A percentile compares a stretch with the other conserved stretches of the same genome.
These are phyloP conservation scores for Hydrangea macrophylla DNA, from an alignment of 148 eudicot species.

Conservation along the genomic window DNA sequence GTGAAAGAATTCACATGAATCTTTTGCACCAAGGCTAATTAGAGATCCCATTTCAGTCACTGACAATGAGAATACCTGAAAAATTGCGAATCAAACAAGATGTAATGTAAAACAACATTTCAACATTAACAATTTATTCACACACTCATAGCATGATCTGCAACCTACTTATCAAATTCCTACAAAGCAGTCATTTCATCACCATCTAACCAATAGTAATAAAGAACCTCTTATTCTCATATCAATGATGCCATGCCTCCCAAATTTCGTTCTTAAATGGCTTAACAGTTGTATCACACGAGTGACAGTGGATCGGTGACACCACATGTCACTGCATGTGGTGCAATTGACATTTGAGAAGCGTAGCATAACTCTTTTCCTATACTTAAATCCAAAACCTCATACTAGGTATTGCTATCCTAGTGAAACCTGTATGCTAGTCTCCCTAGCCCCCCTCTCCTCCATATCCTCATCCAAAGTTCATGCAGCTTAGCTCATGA, in stretches of 20 bases:
- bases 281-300: neutral
- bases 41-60: constrained; percentile 82
- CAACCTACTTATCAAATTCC: too few relatives aligned
- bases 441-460: neutral
- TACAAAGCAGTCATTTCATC: too few relatives aligned
- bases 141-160: neutral
- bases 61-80: constrained; percentile 87
- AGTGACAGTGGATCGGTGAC: too few relatives aligned
- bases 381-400: neutral
- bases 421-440: neutral
- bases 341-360: neutral
- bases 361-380: neutral
- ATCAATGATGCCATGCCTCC: too few relatives aligned
- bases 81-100: constrained; percentile 7
- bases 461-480: neutral
- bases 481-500: neutral
- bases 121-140: neutral
- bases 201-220: too few relatives aligned
- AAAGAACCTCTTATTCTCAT: too few relatives aligned
- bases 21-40: constrained; percentile 80
- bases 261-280: too few relatives aligned
- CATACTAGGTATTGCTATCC: neutral
- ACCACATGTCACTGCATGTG: neutral
- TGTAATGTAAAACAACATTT: neutral
- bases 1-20: constrained; percentile 90